Percentiles rank a stretch among this genome's conserved stretches.
Evolutionary conservation across 768 basidiomycete species (phyloP).

Genomic region (Serendipita sp.): DNA sequence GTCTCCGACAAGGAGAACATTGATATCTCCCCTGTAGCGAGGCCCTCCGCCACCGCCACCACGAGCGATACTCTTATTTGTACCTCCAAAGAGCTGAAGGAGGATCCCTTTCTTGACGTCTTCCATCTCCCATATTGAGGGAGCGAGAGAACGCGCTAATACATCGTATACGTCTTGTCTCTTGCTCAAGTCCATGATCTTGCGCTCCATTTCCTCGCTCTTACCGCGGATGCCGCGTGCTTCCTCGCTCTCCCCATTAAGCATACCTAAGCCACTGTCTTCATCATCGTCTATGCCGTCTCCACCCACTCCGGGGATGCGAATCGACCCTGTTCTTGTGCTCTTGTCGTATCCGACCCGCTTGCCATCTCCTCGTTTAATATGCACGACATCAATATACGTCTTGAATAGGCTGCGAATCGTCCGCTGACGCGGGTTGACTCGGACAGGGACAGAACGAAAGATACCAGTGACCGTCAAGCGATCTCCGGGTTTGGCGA

Average conservation of each 20-base stretch:
- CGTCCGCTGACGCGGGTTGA: slow-evolving; percentile 79
- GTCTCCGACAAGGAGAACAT: slow-evolving; percentile 91
- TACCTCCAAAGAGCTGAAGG: slow-evolving; percentile 91
- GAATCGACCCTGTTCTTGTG: slow-evolving; percentile 58
- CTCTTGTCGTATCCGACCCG: slow-evolving; percentile 62
- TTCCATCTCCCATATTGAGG: slow-evolving; percentile 95
- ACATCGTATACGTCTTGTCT: slow-evolving; percentile 75
- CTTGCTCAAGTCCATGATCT: slow-evolving; percentile 54
- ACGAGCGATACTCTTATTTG: slow-evolving; percentile 84
- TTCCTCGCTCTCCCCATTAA: slow-evolving; percentile 23
- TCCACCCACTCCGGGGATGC: slow-evolving; percentile 51
- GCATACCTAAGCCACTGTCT: slow-evolving; percentile 27
- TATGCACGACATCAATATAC: slow-evolving; percentile 88
- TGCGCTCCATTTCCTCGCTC: slow-evolving; percentile 62
- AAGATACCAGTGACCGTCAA: slow-evolving; percentile 86
- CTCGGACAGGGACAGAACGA: slow-evolving; percentile 86
- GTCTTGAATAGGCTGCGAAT: slow-evolving; percentile 97
- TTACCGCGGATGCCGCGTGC: slow-evolving; percentile 26
- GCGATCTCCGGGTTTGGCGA: slow-evolving; percentile 91
- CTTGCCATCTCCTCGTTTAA: slow-evolving; percentile 52
- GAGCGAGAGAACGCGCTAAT: slow-evolving; percentile 72
- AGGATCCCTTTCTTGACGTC: slow-evolving; percentile 98
- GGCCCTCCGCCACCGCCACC: slow-evolving; percentile 95
- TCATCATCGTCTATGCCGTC: slow-evolving; percentile 48
- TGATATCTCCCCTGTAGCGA: slow-evolving; percentile 94